These are phyloP conservation scores for Starmerella bombi DNA, from an alignment of 805 yeast species.

Conservation along the genomic window DNA sequence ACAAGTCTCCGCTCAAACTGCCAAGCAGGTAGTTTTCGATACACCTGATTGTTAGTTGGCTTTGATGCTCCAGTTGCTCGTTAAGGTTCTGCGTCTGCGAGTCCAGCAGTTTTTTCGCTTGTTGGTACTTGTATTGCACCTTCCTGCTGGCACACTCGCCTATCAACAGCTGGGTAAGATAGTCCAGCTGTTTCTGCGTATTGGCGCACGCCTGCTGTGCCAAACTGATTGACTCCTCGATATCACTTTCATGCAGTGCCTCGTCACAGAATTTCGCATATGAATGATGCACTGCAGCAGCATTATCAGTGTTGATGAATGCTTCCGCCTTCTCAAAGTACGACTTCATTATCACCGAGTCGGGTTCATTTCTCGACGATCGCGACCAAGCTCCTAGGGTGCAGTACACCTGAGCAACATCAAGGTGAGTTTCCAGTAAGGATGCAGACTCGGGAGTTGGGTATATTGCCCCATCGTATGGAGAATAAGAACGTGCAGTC, in stretches of 20 bases:
- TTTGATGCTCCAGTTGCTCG: constrained; percentile 29
- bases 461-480: no score
- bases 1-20: constrained; percentile 13
- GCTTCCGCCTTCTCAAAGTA: constrained; percentile 41
- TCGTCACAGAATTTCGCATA: constrained; percentile 55
- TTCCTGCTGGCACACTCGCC: constrained; percentile 37
- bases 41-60: constrained; percentile 39
- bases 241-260: constrained; percentile 11
- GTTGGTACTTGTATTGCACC: constrained; percentile 32
- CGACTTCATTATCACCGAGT: constrained; percentile 41
- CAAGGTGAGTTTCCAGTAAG: background rate
- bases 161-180: constrained; percentile 9
- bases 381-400: constrained; percentile 50
- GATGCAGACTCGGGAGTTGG: background rate
- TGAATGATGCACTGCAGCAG: constrained; percentile 39
- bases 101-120: constrained; percentile 22
- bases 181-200: background rate
- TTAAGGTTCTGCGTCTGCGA: constrained; percentile 39
- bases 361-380: constrained; percentile 54
- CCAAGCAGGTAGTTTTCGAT: constrained; percentile 47
- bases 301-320: background rate
- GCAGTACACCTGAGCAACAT: constrained; percentile 12
- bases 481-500: background rate
- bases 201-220: background rate
- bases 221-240: constrained; percentile 1